A percentile compares a stretch with the other conserved stretches of the same genome.
Evolutionary conservation across 2,329 filamentous ascomycete species (phyloP).

Genomic region (Elsinoe perseae): DNA sequence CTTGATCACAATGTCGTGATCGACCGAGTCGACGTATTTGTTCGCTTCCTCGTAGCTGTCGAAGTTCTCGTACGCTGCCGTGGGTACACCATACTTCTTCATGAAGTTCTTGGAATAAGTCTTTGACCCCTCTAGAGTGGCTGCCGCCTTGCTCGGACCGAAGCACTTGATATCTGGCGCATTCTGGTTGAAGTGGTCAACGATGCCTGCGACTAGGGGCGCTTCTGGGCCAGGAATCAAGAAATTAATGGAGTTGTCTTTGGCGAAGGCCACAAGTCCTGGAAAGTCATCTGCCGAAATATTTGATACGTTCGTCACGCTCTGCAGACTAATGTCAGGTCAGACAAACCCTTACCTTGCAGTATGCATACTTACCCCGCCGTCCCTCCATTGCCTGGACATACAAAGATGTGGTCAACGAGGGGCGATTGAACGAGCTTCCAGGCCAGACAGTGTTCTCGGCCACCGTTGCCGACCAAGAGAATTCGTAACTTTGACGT

Average conservation of each 20-base stretch:
- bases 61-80: conserved; percentile 86
- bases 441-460: conserved; percentile 92
- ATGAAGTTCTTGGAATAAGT: conserved; percentile 98
- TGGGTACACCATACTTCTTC: conserved; percentile 82
- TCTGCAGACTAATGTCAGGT: conserved; percentile 25
- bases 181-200: conserved; percentile 62
- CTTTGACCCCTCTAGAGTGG: conserved; percentile 91
- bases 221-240: conserved; percentile 87
- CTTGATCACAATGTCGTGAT: conserved; percentile 82
- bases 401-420: conserved; percentile 64
- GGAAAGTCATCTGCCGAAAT: conserved; percentile 71
- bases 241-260: conserved; percentile 66
- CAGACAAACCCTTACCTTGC: conserved; percentile 10
- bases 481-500: conserved; percentile 55
- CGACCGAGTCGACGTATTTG: conserved; percentile 63
- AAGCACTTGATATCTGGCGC: conserved; percentile 62
- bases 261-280: conserved; percentile 66
- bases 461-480: conserved; percentile 85
- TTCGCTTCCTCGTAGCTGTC: conserved; percentile 27
- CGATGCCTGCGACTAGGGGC: conserved; percentile 85
- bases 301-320: conserved; percentile 52
- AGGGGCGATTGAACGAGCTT: conserved; percentile 76
- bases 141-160: conserved; percentile 75
- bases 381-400: conserved; percentile 81
- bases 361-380: conserved; percentile 35